A percentile compares a stretch with the other conserved stretches of the same genome.
Evolutionary conservation across 768 basidiomycete species (phyloP).

Genomic region (Leccinum disarticulatum): DNA sequence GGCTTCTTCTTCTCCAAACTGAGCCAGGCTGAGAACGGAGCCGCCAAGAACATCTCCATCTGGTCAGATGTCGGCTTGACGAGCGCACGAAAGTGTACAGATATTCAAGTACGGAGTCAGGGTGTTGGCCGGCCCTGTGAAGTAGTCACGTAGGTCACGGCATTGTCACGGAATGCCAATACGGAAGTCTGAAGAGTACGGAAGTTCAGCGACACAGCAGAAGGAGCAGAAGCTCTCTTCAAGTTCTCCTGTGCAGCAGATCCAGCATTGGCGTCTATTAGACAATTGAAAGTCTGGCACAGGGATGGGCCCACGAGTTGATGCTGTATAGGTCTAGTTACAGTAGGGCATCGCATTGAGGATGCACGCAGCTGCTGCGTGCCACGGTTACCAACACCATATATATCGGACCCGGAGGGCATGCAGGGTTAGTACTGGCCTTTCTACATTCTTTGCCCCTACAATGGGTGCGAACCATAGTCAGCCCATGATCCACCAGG

Average conservation of each 20-base stretch:
- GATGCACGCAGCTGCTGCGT: conserved; percentile 24
- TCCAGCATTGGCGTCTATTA: conserved; percentile 5
- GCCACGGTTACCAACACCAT: conserved; percentile 18
- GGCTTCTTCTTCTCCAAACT: conserved; percentile 3
- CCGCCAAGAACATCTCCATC: background rate
- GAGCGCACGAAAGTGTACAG: background rate
- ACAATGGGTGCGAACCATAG: conserved; percentile 31
- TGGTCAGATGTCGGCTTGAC: background rate
- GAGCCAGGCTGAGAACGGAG: background rate
- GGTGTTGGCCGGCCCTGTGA: background rate
- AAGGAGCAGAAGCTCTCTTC: background rate
- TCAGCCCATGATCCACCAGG: conserved; percentile 22
- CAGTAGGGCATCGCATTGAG: conserved; percentile 20
- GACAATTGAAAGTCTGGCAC: conserved; percentile 10
- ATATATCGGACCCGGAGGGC: conserved; percentile 15
- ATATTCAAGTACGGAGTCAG: background rate
- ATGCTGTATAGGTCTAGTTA: conserved; percentile 5
- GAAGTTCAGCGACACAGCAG: background rate
- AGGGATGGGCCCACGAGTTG: conserved; percentile 14
- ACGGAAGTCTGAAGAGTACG: background rate
- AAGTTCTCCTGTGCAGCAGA: conserved; percentile 8
- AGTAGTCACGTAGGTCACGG: conserved; percentile 2
- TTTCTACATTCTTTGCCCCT: background rate
- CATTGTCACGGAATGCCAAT: background rate
- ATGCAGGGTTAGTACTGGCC: conserved; percentile 16